phyloP scores from a whole-genome alignment of 257 asterid genomes.

The Solanum arcanum region DNA sequence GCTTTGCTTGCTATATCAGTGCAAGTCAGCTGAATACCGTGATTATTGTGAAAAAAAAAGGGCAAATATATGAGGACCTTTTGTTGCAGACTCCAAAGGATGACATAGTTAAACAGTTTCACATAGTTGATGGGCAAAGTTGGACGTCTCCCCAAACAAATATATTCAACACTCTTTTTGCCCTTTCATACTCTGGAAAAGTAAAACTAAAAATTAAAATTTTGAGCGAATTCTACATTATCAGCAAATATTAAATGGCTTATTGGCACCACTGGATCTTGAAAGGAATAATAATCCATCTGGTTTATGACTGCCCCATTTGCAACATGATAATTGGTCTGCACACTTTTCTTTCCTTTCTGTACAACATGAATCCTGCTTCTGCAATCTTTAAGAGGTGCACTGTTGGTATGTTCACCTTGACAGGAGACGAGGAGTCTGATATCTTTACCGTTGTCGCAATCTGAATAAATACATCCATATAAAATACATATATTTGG shows the following conservation, averaged over 20 bases:
- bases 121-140: neutral
- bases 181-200: neutral
- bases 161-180: neutral
- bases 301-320: neutral
- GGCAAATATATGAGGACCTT: neutral
- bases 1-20: neutral
- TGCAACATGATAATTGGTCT: neutral
- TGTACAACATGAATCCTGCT: neutral
- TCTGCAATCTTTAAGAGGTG: neutral
- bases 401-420: neutral
- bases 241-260: neutral
- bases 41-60: neutral
- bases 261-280: neutral
- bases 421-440: neutral
- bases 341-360: neutral
- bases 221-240: neutral
- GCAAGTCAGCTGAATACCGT: neutral
- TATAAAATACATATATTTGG: neutral
- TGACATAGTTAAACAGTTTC: neutral
- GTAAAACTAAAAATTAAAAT: neutral
- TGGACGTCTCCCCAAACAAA: neutral
- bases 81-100: neutral
- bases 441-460: neutral
- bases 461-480: neutral
- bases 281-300: neutral